Base-by-base conservation (phyloP, 371 early-diverging fungal species). In the Mortierella sp. region DNA sequence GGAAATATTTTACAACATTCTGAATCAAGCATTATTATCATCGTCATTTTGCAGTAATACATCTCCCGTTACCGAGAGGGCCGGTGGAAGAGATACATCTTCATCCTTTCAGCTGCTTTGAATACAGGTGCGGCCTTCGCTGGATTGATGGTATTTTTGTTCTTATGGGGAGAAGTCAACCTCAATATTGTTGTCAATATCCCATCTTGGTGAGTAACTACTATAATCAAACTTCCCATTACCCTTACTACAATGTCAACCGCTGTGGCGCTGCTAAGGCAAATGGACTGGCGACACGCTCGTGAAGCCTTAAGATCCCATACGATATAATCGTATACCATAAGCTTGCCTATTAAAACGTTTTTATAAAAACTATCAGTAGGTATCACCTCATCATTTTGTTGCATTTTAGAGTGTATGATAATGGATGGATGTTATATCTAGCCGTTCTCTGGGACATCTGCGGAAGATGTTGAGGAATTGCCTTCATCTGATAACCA, bases 71-170 rank as follows among this genome's bases (percentile, higher is more conserved):
- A 84, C 57, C 75, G 84, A 43, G 81, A 83, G 57, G 43, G 53
- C 15, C 87, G 86, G 85, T 90, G 86, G 84, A 78, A 85, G 28
- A 87, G 86, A 55, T 86, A 90, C 57, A 86, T 87, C 45, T 88
- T 87, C 61, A 75, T 90, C 15, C 77, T 88, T 17, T 86, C 87
- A 4, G 86, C 90, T 17, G 90, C 89, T 4, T 51, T 89, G 40
- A 88, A 89, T 75, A 86, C 90, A 7, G 90, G 86, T 42, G 86
- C 90, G 1, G 88, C 87, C 6, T 68, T 88, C 58, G 84, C 85
- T 74, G 86, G 86, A 1, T 84, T 89, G 64, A 31, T 89, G 34
- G 62, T 89, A 29, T 86, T 88, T 73, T 79, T 85, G 34, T 64
- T 89, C 53, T 64, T 85, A 31, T 87, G 89, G 17, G 89, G 86